These are phyloP conservation scores for Dactylella cylindrospora DNA, from an alignment of 2,329 filamentous ascomycete species.

Conservation along the genomic window DNA sequence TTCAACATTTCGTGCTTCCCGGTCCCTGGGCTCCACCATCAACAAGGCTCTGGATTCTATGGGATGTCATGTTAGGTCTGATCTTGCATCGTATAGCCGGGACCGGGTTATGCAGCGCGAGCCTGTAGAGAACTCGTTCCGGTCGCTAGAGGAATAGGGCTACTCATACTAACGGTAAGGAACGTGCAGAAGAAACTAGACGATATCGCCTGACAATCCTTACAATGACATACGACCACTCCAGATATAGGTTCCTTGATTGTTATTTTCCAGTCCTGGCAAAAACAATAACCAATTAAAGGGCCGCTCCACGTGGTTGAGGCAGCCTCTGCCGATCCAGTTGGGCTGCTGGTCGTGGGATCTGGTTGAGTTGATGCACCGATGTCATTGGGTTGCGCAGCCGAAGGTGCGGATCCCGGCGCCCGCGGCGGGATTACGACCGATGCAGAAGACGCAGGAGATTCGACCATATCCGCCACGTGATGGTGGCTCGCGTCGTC, in stretches of 20 bases:
- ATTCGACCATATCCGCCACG: background rate
- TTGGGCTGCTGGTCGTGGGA: constrained; percentile 34
- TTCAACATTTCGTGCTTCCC: constrained; percentile 38
- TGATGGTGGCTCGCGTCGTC: constrained; percentile 17
- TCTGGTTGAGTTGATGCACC: constrained; percentile 14
- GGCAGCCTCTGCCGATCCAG: constrained; percentile 20
- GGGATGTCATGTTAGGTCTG: constrained; percentile 9
- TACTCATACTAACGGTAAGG: constrained; percentile 44
- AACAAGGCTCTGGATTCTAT: constrained; percentile 41
- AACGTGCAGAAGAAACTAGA: constrained; percentile 44
- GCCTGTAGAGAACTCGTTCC: constrained; percentile 3
- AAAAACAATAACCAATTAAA: constrained; percentile 43
- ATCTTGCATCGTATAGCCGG: background rate
- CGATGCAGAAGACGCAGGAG: constrained; percentile 14
- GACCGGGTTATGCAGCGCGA: constrained; percentile 7
- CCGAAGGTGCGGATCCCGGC: constrained; percentile 10
- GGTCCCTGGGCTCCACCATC: constrained; percentile 38
- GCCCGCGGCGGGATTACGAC: constrained; percentile 4
- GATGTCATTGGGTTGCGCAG: constrained; percentile 3
- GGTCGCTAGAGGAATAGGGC: constrained; percentile 27
- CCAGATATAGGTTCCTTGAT: constrained; percentile 42
- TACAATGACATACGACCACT: constrained; percentile 44
- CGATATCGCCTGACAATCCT: constrained; percentile 46
- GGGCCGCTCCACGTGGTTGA: constrained; percentile 16
- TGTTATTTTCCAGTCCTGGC: constrained; percentile 42